A percentile compares a stretch with the other conserved stretches of the same genome.
These are phyloP conservation scores for Daedaleopsis sinensis DNA, from an alignment of 768 basidiomycete genomes.

Conservation along the genomic window DNA sequence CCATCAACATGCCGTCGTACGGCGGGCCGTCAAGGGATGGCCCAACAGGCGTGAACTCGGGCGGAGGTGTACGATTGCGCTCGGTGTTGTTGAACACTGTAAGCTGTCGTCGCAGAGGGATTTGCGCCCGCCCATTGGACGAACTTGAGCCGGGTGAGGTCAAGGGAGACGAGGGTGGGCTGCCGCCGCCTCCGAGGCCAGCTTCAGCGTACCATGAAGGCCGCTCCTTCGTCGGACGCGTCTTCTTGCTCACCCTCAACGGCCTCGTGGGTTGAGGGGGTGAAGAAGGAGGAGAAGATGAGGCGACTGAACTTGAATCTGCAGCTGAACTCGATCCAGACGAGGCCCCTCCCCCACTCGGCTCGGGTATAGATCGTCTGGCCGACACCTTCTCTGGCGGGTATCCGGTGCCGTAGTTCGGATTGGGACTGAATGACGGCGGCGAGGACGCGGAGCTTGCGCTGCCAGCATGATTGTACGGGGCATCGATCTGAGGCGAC, in stretches of 20 bases:
- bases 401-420: not conserved
- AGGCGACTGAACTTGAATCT: not conserved
- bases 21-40: constrained; percentile 42
- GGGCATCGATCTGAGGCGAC: not conserved
- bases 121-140: not conserved
- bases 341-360: not conserved
- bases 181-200: constrained; percentile 22
- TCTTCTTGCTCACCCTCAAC: constrained; percentile 40
- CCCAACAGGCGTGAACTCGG: constrained; percentile 41
- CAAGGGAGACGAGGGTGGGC: constrained; percentile 2
- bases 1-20: constrained; percentile 34
- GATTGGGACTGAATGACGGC: not conserved
- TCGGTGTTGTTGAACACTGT: constrained; percentile 10
- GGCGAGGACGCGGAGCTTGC: not conserved
- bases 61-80: constrained; percentile 35
- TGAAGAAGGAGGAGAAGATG: not conserved
- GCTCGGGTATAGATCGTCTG: not conserved
- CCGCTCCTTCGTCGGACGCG: constrained; percentile 20
- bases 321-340: not conserved
- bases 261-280: constrained; percentile 26
- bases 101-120: constrained; percentile 1
- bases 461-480: not conserved
- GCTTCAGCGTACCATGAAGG: constrained; percentile 37
- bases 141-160: not conserved
- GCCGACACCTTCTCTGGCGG: not conserved